Conservation (phyloP, 257 asterid species). For the Solanum piurae region DNA sequence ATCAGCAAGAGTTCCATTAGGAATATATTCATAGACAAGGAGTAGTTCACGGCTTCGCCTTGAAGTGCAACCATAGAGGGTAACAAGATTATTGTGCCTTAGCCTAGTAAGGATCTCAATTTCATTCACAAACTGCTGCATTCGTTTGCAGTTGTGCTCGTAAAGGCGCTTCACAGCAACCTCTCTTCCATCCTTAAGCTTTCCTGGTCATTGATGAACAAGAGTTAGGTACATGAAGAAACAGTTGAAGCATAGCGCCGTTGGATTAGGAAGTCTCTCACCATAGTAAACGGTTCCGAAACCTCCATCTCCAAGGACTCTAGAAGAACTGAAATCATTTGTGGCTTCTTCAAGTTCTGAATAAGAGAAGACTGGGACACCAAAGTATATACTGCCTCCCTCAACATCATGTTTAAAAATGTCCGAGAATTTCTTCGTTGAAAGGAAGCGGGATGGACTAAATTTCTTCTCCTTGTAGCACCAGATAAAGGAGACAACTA, state of each 20-base stretch:
- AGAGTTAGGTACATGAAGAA: background rate
- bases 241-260: background rate
- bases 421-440: background rate
- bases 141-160: conserved; percentile 1
- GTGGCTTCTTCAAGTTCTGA: background rate
- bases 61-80: conserved; percentile 4
- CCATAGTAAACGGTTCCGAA: background rate
- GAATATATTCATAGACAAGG: background rate
- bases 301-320: background rate
- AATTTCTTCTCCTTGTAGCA: background rate
- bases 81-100: background rate
- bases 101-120: background rate
- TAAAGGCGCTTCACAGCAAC: background rate
- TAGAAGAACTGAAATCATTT: background rate
- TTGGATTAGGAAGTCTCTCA: background rate
- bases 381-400: background rate
- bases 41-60: background rate
- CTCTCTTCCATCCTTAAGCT: background rate
- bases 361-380: background rate
- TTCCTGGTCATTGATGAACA: background rate
- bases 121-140: background rate
- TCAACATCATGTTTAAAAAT: background rate
- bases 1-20: background rate
- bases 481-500: background rate
- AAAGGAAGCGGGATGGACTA: background rate